Percentiles rank a stretch among this genome's conserved stretches.
Evolutionary conservation across 192 early-diverging fungal genomes (phyloP).

Genomic region (Irineochytrium annulatum): DNA sequence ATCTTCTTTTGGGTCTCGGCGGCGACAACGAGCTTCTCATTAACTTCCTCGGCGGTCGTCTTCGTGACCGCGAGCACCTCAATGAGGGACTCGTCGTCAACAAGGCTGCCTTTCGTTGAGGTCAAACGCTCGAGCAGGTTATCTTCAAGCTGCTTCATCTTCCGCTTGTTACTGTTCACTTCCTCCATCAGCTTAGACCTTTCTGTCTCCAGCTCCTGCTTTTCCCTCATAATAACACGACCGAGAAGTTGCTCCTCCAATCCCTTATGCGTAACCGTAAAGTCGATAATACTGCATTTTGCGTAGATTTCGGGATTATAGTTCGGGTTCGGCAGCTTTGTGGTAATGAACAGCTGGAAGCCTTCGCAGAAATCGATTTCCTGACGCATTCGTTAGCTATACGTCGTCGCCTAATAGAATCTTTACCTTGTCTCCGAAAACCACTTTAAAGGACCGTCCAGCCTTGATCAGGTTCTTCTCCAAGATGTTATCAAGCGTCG

Average conservation of each 20-base stretch:
- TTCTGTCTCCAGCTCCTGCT: conserved; percentile 65
- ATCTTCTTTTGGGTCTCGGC: conserved; percentile 69
- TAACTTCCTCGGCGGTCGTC: conserved; percentile 61
- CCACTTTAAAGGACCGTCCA: conserved; percentile 54
- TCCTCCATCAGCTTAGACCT: conserved; percentile 61
- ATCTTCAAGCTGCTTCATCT: conserved; percentile 69
- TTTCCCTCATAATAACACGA: conserved; percentile 63
- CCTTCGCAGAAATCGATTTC: conserved; percentile 57
- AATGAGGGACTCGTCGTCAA: conserved; percentile 66
- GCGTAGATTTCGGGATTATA: conserved; percentile 66
- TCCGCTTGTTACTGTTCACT: conserved; percentile 62
- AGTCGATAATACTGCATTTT: conserved; percentile 62
- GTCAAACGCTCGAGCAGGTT: conserved; percentile 60
- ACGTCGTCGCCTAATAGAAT: no score
- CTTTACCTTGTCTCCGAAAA: conserved; percentile 66
- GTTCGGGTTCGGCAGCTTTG: conserved; percentile 62
- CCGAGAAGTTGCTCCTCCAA: conserved; percentile 63
- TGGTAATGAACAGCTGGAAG: conserved; percentile 61
- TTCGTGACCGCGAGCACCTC: conserved; percentile 63
- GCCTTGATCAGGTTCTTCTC: conserved; percentile 62
- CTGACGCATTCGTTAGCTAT: no score
- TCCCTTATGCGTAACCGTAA: conserved; percentile 60
- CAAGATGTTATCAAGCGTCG: conserved; percentile 62
- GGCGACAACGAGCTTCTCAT: conserved; percentile 60
- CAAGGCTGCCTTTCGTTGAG: conserved; percentile 61